Evolutionary conservation across 2,329 filamentous ascomycete species (phyloP).

Genomic region (Fusarium liriodendri): DNA sequence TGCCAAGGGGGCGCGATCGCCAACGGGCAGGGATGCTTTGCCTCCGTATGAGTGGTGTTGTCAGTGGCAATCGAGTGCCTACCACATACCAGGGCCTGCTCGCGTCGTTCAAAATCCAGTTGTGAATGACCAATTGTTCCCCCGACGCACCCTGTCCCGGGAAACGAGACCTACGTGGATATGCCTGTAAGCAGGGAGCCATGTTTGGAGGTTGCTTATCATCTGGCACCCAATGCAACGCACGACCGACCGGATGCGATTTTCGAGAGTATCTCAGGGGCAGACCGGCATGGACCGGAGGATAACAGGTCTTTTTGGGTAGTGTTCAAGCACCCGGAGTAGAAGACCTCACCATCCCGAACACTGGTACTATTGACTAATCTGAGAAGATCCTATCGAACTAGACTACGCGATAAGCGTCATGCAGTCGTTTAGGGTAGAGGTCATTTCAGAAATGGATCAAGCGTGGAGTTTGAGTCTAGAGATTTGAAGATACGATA

Average conservation of each 20-base stretch:
- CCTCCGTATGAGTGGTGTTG: background rate
- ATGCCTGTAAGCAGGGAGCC: background rate
- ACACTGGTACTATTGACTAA: background rate
- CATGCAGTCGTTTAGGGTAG: background rate
- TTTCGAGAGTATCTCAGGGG: background rate
- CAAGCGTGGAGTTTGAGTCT: background rate
- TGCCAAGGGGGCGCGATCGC: background rate
- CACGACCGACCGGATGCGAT: background rate
- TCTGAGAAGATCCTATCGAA: background rate
- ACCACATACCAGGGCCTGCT: background rate
- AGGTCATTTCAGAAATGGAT: background rate
- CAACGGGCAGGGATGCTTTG: background rate
- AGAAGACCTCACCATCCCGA: background rate
- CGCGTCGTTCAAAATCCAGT: background rate
- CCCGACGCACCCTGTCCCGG: background rate
- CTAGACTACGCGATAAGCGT: background rate
- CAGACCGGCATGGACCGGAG: background rate
- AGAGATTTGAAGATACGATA: background rate
- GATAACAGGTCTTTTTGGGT: background rate
- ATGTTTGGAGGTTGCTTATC: background rate
- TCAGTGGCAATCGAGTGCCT: background rate
- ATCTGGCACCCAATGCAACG: background rate
- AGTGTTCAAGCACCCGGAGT: background rate
- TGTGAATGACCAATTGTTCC: background rate
- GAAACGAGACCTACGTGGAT: background rate